phyloP scores from a whole-genome alignment of 768 basidiomycete genomes.

The Hirschioporus abietinus region DNA sequence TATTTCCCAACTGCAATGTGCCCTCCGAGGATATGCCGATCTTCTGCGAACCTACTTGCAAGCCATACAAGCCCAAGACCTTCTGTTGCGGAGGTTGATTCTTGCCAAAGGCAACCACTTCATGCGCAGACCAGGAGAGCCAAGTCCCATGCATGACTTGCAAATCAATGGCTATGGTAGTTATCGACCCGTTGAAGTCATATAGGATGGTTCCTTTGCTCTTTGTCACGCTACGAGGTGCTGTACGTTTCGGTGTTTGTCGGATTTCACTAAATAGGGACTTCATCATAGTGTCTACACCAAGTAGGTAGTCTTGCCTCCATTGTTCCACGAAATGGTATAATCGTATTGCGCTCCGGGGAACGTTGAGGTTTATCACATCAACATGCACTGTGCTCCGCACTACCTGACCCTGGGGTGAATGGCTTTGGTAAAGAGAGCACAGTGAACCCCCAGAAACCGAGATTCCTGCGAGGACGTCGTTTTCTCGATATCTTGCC shows the following conservation, averaged over 20 bases:
- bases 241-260: constrained; percentile 24
- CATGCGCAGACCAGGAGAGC: constrained; percentile 67
- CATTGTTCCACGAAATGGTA: constrained; percentile 81
- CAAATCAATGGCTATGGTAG: constrained; percentile 52
- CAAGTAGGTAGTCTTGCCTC: constrained; percentile 74
- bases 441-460: background rate
- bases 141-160: constrained; percentile 89
- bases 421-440: background rate
- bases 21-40: constrained; percentile 52
- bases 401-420: background rate
- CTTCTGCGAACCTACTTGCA: constrained; percentile 57
- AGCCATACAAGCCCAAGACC: constrained; percentile 28
- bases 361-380: constrained; percentile 53
- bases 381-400: constrained; percentile 14
- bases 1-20: constrained; percentile 6
- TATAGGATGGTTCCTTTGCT: constrained; percentile 21
- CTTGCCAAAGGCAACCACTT: constrained; percentile 43
- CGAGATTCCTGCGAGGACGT: background rate
- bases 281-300: constrained; percentile 61
- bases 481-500: constrained; percentile 1
- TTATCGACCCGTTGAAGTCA: constrained; percentile 49
- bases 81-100: constrained; percentile 30
- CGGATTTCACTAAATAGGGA: constrained; percentile 61
- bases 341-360: constrained; percentile 74
- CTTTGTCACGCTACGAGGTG: background rate